Percentiles rank a stretch among this genome's conserved stretches.
Evolutionary conservation across 768 basidiomycete species (phyloP).

Genomic region (Lactarius deliciosus): DNA sequence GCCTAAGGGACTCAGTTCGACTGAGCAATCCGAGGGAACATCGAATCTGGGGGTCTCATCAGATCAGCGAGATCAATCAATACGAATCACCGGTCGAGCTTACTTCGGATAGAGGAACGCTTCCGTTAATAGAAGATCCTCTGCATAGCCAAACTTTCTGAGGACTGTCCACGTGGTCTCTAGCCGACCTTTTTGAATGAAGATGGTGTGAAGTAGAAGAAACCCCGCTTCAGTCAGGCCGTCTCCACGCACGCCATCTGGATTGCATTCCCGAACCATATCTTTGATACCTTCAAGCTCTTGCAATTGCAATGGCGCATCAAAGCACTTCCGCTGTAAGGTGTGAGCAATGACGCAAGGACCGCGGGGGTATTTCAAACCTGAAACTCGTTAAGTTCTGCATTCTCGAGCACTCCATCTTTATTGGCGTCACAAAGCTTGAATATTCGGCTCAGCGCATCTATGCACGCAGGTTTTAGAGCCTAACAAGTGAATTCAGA

Average conservation of each 20-base stretch:
- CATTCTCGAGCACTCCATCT: slow-evolving; percentile 85
- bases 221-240: slow-evolving; percentile 94
- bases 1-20: slow-evolving; percentile 90
- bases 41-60: slow-evolving; percentile 64
- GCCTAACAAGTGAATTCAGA: slow-evolving; percentile 49
- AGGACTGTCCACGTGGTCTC: slow-evolving; percentile 99
- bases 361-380: slow-evolving; percentile 42
- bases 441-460: slow-evolving; percentile 90
- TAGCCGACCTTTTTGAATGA: slow-evolving; percentile 91
- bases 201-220: slow-evolving; percentile 91
- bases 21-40: slow-evolving; percentile 89
- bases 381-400: slow-evolving; percentile 97
- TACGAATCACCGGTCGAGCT: slow-evolving; percentile 33
- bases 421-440: slow-evolving; percentile 94
- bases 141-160: slow-evolving; percentile 93
- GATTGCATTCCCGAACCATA: slow-evolving; percentile 79
- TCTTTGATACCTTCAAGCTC: slow-evolving; percentile 97
- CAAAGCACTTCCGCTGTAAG: slow-evolving; percentile 87
- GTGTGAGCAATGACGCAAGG: slow-evolving; percentile 11
- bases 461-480: slow-evolving; percentile 87
- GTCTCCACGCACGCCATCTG: slow-evolving; percentile 68
- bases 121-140: slow-evolving; percentile 88
- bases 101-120: slow-evolving; percentile 87
- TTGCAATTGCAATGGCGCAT: slow-evolving; percentile 85
- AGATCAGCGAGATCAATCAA: slow-evolving; percentile 24